Base-by-base conservation (phyloP, 495 filamentous ascomycete species). In the Opeltia flavorubescens region DNA sequence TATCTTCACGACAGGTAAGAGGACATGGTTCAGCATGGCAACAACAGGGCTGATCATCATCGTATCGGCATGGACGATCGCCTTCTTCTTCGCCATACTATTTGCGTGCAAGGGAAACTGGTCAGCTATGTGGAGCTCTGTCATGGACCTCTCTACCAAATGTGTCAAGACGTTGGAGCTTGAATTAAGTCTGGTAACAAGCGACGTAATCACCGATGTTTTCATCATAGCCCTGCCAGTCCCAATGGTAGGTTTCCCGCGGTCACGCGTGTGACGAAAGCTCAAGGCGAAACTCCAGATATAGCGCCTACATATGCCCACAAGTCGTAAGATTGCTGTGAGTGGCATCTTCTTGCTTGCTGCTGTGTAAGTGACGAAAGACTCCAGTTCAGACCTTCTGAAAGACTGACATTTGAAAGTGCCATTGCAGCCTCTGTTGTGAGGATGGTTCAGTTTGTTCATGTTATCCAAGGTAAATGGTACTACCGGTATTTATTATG, bases 21-120 rank as follows among this genome's bases (percentile, higher is more conserved):
- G 13, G 18, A 43, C 46, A 1, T 43, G 20, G 35, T 48, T 48
- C 24, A 44, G 29, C 36, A 13, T 15, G 13, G 18, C n/a, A 11
- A 42, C 36, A 21, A 15, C 3, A 15, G 24, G 8, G 27, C 11
- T 50, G 21, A 47, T 21, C 21, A 30, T 15, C 21, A 3, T 50
- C n/a, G 39, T 38, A 1, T 6, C 31, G 0, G 13, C 26, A 2
- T 50, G 48, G 48, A 50, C 20, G 1, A 30, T 50, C 9, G 31
- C 43, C 0, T 50, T 47, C 48, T 50, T 50, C 48, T 50, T 50
- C 38, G 44, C 43, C 0, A n/a, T 50, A 8, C 2, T 50, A 8
- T 39, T 47, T 9, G 44, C 20, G 12, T 50, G 48, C 43, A 43
- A 23, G 3, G 13, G 0, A 15, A 12, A 47, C 25, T 36, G 20